phyloP scores from a whole-genome alignment of 2,329 filamentous ascomycete species.

The Botrytis galanthina region DNA sequence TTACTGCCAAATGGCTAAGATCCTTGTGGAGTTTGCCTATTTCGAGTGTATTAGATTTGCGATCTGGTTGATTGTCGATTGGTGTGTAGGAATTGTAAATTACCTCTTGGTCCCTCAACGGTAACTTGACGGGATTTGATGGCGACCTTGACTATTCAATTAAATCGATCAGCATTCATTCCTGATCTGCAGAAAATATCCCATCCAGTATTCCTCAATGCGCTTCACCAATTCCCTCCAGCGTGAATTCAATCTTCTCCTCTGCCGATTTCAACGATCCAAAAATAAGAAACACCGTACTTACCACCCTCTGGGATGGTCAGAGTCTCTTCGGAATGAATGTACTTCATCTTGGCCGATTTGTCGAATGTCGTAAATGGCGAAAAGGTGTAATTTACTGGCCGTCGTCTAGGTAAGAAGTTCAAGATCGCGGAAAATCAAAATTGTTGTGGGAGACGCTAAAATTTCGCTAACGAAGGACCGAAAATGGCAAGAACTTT shows the following conservation, averaged over 20 bases:
- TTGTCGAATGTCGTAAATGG: constrained; percentile 30
- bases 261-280: not conserved
- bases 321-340: constrained; percentile 96
- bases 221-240: constrained; percentile 17
- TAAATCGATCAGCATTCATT: constrained; percentile 40
- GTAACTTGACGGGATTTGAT: constrained; percentile 97
- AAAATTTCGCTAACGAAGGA: constrained; percentile 19
- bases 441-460: constrained; percentile 21
- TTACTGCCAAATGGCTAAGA: constrained; percentile 93
- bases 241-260: not conserved
- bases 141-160: constrained; percentile 80
- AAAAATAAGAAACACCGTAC: constrained; percentile 42
- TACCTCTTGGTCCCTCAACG: constrained; percentile 94
- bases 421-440: constrained; percentile 21
- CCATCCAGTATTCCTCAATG: constrained; percentile 10
- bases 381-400: constrained; percentile 20
- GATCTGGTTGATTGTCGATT: constrained; percentile 23
- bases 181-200: constrained; percentile 18
- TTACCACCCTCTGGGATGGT: constrained; percentile 95
- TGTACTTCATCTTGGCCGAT: constrained; percentile 93
- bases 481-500: constrained; percentile 12
- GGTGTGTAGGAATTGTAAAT: constrained; percentile 37
- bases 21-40: constrained; percentile 94
- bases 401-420: constrained; percentile 21
- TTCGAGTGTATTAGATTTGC: constrained; percentile 37